Conservation (phyloP, 75 land plant species). For the Adiantum capillusveneris region DNA sequence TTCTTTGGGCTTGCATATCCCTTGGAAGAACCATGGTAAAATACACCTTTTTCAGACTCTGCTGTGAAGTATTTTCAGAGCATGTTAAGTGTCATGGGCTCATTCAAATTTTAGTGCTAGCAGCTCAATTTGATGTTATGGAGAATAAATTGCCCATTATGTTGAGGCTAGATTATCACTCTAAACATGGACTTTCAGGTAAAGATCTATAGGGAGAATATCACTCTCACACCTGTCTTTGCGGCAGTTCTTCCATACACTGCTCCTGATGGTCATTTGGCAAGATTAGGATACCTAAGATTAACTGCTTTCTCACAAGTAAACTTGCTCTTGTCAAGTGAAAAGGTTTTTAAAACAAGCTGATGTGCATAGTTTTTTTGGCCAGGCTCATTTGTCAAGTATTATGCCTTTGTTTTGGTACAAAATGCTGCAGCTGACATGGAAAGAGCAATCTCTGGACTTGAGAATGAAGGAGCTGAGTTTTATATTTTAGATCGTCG, state of each 20-base stretch:
- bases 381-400: neutral
- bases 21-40: too few species aligned
- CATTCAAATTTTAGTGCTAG: too few species aligned
- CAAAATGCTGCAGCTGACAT: constrained; percentile 95
- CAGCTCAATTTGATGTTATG: too few species aligned
- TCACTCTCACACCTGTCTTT: constrained; percentile 70
- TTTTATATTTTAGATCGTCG: constrained; percentile 90
- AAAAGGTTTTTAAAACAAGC: too few species aligned
- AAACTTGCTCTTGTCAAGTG: neutral
- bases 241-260: constrained; percentile 64
- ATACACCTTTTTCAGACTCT: too few species aligned
- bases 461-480: constrained; percentile 73
- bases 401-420: neutral
- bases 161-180: too few species aligned
- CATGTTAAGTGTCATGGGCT: too few species aligned
- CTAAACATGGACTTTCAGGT: constrained; percentile 52
- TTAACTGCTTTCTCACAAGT: constrained; percentile 91
- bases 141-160: too few species aligned
- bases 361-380: too few species aligned
- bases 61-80: too few species aligned
- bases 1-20: too few species aligned
- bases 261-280: constrained; percentile 52
- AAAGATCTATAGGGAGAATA: constrained; percentile 60
- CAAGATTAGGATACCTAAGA: constrained; percentile 84
- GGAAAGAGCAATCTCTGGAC: constrained; percentile 55